phyloP scores from a whole-genome alignment of 2,329 filamentous ascomycete genomes.

The Elsinoe batatas region DNA sequence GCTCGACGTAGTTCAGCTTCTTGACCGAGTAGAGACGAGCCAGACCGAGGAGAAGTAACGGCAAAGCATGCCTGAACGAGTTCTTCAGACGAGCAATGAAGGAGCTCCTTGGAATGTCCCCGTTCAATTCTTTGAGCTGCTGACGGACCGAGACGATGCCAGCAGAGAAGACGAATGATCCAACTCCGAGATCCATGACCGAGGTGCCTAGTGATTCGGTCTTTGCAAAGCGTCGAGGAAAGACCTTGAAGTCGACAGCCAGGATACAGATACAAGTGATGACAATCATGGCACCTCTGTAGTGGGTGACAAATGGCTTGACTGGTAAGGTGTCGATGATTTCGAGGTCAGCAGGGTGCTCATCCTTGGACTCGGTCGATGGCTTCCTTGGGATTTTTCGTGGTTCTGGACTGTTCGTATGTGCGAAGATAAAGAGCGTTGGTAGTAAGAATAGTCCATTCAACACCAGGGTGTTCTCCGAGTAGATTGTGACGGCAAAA shows the following conservation, averaged over 20 bases:
- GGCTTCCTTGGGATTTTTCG: conserved; percentile 19
- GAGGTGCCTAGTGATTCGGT: conserved; percentile 99
- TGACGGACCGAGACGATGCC: conserved; percentile 83
- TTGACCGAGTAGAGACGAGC: conserved; percentile 83
- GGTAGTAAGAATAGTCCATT: conserved; percentile 65
- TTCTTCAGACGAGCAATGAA: conserved; percentile 50
- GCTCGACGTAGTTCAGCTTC: conserved; percentile 88
- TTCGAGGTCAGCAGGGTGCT: conserved; percentile 18
- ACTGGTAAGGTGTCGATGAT: conserved; percentile 53
- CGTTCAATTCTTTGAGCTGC: conserved; percentile 53
- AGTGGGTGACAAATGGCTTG: conserved; percentile 87
- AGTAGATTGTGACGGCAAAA: conserved; percentile 78
- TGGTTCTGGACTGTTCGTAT: conserved; percentile 38
- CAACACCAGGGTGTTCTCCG: conserved; percentile 62
- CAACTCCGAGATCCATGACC: conserved; percentile 96
- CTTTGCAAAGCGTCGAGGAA: conserved; percentile 90
- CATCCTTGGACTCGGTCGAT: conserved; percentile 17
- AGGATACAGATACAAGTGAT: conserved; percentile 84
- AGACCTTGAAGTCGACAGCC: conserved; percentile 91
- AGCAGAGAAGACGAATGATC: conserved; percentile 91
- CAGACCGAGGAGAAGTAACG: conserved; percentile 69
- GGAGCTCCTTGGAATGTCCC: conserved; percentile 33
- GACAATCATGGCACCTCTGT: conserved; percentile 84
- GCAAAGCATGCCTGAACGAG: conserved; percentile 71
- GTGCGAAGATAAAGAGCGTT: conserved; percentile 37